Conservation (phyloP, 371 early-diverging fungal genomes). For the Rhizopus sp. region DNA sequence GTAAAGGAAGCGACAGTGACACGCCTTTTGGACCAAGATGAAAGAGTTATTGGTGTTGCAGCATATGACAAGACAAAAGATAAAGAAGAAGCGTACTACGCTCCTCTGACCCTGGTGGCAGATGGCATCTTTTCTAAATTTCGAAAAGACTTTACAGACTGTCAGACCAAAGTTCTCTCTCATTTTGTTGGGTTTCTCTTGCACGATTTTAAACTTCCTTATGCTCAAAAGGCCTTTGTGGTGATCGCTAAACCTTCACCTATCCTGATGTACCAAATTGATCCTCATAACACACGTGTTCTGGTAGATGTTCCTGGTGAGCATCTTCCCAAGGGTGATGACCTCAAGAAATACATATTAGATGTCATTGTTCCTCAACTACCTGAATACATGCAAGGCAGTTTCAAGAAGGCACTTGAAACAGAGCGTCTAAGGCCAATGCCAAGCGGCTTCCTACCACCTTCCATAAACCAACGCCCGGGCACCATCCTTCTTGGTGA, state of each 20-base stretch:
- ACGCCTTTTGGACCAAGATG: conserved; percentile 47
- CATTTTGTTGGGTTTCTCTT: conserved; percentile 83
- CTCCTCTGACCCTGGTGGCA: conserved; percentile 80
- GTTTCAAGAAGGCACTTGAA: conserved; percentile 72
- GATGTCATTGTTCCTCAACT: conserved; percentile 67
- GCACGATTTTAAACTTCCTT: conserved; percentile 74
- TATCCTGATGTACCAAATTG: conserved; percentile 93
- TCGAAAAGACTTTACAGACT: conserved; percentile 70
- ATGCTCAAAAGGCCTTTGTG: conserved; percentile 89
- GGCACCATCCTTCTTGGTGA: conserved; percentile 91
- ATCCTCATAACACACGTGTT: conserved; percentile 85
- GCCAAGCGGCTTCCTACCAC: conserved; percentile 88
- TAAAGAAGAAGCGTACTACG: conserved; percentile 41
- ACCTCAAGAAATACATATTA: conserved; percentile 65
- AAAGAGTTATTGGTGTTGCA: conserved; percentile 58
- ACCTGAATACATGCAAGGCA: conserved; percentile 62
- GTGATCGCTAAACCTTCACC: conserved; percentile 84
- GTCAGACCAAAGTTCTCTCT: conserved; percentile 59
- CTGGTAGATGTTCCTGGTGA: conserved; percentile 92
- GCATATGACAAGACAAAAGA: conserved; percentile 20
- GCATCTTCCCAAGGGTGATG: conserved; percentile 69
- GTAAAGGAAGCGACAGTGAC: conserved; percentile 75
- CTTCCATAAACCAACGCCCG: conserved; percentile 61
- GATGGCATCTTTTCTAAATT: conserved; percentile 97
- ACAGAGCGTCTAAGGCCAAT: conserved; percentile 80